These are phyloP conservation scores for Tolypocladium endophyticum DNA, from an alignment of 2,329 filamentous ascomycete genomes.

Conservation along the genomic window DNA sequence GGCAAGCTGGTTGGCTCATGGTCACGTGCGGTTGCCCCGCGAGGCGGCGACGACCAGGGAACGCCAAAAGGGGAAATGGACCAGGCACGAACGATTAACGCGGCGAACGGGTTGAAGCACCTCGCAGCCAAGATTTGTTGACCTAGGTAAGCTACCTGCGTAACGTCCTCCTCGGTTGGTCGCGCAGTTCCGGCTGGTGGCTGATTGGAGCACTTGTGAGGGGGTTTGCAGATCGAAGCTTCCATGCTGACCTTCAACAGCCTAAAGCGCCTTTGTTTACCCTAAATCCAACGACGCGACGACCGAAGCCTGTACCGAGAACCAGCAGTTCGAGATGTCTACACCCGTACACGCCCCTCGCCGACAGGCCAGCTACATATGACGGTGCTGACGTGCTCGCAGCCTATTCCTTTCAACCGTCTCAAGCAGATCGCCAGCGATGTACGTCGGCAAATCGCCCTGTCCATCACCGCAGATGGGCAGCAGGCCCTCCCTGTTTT, in stretches of 20 bases:
- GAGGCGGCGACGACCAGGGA: conserved; percentile 3
- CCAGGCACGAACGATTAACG: conserved; percentile 10
- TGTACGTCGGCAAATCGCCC: conserved; percentile 40
- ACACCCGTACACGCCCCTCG: conserved; percentile 24
- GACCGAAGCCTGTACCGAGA: not conserved
- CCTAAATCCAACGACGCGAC: conserved; percentile 4
- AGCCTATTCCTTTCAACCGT: conserved; percentile 68
- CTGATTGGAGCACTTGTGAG: not conserved
- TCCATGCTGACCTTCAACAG: not conserved
- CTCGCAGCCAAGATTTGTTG: not conserved
- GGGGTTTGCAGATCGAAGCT: not conserved
- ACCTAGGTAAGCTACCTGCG: not conserved
- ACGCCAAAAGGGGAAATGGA: conserved; percentile 17
- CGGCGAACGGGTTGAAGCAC: not conserved
- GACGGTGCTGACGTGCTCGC: conserved; percentile 10
- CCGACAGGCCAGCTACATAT: not conserved
- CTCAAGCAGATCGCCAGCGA: conserved; percentile 79
- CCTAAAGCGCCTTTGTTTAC: conserved; percentile 13
- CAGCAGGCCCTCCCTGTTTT: not conserved
- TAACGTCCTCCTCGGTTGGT: not conserved
- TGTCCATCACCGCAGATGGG: not conserved
- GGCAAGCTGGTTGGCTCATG: conserved; percentile 16
- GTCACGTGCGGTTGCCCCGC: conserved; percentile 17
- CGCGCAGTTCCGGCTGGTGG: not conserved
- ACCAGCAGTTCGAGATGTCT: conserved; percentile 20